Evolutionary conservation across 2,329 filamentous ascomycete species (phyloP), one percentile per base, ranked within the genome.

Genomic region (Penicillium sp.): DNA sequence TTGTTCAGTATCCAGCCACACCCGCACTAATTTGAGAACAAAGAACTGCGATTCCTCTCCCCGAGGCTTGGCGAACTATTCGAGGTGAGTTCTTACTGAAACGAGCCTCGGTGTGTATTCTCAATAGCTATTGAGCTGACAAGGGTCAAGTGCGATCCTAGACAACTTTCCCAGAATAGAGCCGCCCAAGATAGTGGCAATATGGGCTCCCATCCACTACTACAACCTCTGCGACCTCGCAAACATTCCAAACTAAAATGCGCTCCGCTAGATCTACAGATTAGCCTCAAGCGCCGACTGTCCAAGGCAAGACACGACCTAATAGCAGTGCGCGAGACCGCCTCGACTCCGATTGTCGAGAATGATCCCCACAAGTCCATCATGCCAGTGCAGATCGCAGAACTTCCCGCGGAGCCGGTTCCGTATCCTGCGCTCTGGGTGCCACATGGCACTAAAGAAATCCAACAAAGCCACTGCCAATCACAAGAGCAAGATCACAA

Each of bases 261-360:
- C 8, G 50, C 52, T 3, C 53, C 57, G n/a, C 38, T 60, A 1
- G 53, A 54, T 24, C 39, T 57, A 27, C 44, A 50, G 6, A 27
- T 18, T 1, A 47, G 24, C 9, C 45, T 47, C 3, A 48, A 22
- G 2, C n/a, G 13, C 32, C 38, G 18, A 21, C 9, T 40, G 9
- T 52, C 42, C n/a, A 43, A 18, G 11, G 22, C 39, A 1, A 39
- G 38, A 48, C 10, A 29, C 16, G 22, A 48, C 7, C n/a, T 45
- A 16, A 43, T 48, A 45, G 49, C 47, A 16, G 24, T 55, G 4
- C 58, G 50, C 5, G 55, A 42, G 11, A 53, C 43, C 14, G 38
- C 22, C 21, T 21, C 47, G 10, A 50, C 40, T 44, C 22, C 27
- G 16, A 47, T 27, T n/a, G 4, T 18, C 36, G 11, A 43, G 5